phyloP scores from a whole-genome alignment of 1,139 yeast species.

The Candida tetrigidarum region DNA sequence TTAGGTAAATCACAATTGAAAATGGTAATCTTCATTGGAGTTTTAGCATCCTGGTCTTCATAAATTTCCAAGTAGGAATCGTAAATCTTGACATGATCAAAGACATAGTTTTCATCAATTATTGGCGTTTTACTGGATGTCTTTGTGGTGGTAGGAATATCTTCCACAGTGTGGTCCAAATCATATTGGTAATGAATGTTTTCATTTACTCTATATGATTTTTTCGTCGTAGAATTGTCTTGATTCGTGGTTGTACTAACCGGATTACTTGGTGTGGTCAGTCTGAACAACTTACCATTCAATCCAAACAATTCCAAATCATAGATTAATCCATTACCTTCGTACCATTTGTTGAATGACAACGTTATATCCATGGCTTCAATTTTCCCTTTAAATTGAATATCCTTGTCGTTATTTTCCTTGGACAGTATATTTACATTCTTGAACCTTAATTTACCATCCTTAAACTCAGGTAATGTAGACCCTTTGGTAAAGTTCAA shows the following conservation, averaged over 20 bases:
- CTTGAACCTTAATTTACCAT: conserved; percentile 64
- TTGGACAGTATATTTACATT: conserved; percentile 46
- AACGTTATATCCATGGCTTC: conserved; percentile 61
- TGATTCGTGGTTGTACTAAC: too few species aligned
- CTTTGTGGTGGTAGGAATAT: conserved; percentile 12
- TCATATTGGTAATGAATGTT: conserved; percentile 39
- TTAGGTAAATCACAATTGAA: conserved; percentile 69
- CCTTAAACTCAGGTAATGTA: conserved; percentile 52
- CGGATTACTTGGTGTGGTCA: conserved; percentile 1
- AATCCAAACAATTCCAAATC: conserved; percentile 67
- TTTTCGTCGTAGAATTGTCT: neutral
- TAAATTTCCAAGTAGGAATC: conserved; percentile 57
- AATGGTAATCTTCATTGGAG: conserved; percentile 55
- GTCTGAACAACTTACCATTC: conserved; percentile 50
- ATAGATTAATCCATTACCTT: conserved; percentile 67
- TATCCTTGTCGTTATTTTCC: conserved; percentile 19
- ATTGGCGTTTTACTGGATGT: conserved; percentile 13
- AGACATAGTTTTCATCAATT: conserved; percentile 47
- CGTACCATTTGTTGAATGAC: conserved; percentile 71
- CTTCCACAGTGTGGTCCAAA: conserved; percentile 27
- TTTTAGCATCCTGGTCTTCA: conserved; percentile 24
- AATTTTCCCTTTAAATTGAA: conserved; percentile 43
- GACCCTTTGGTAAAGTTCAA: conserved; percentile 41
- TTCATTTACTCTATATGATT: conserved; percentile 24
- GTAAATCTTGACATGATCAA: conserved; percentile 54